Evolutionary conservation across 75 land plant species (phyloP), one percentile per base, ranked within the genome.

Genomic region (Gnetum montanum): DNA sequence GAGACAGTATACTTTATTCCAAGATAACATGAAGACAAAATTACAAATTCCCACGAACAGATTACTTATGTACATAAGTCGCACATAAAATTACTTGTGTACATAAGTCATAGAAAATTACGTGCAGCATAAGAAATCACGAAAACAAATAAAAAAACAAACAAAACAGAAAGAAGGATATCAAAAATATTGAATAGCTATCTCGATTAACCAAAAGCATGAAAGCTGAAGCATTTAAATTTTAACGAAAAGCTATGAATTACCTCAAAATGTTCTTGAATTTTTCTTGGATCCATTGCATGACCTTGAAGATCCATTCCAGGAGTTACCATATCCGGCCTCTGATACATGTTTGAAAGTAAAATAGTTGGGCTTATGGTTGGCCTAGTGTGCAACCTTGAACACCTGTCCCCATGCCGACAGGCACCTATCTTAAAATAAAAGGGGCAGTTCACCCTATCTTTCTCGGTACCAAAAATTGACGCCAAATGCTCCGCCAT

Each of bases 401-500:
- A 70, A 60, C 72, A 70, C 49, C 72, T 70, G 36, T 70, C 72
- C 27, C 72, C 72, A 57, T 70, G 72, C 29, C 72, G 46, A 44
- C 72, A 70, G 1, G 72, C 72, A 20, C 72, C 72, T 8, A 70
- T 70, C 61, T 70, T 70, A 45, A 70, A 70, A 34, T 70, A 70
- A 31, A 70, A 70, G 8, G 72, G 72, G 52, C 72, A 70, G 30
- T 70, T 70, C 18, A 70, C 72, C 23, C 72, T 50, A 34, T 70
- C 72, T 35, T 70, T 70, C 71, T 70, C 72, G 15, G 72, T 70
- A 29, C 72, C 72, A 34, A 70, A 70, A 55, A 70, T 70, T 31
- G 72, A 70, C 1, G 72, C 72, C 40, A 70, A 33, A 43, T 70
- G 72, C 70, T 70, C 72, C 24, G 72, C 72, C 72, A 70, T 70